Percentiles rank a stretch among this genome's conserved stretches.
Conservation (phyloP, 2,329 filamentous ascomycete genomes). For the Malbranchea cinnamomea region DNA sequence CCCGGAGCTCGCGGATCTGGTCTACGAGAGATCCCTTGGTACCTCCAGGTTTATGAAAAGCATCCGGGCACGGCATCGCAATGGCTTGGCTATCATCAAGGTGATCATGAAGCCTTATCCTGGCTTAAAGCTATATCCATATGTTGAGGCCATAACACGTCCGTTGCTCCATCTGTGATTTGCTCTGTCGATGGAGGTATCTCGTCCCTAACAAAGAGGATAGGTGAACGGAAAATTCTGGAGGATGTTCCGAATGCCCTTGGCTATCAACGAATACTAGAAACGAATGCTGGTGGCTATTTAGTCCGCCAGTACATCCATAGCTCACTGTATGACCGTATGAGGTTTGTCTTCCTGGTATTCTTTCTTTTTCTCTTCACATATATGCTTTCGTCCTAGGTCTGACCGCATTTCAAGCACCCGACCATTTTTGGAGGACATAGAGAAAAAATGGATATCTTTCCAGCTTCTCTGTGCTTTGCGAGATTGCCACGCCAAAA, state of each 20-base stretch:
- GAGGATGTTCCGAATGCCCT: constrained; percentile 81
- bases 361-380: background rate
- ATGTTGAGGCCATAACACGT: constrained; percentile 65
- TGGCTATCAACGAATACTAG: constrained; percentile 76
- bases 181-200: constrained; percentile 12
- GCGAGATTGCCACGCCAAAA: constrained; percentile 75
- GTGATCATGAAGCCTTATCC: constrained; percentile 86
- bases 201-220: constrained; percentile 1
- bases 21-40: constrained; percentile 84
- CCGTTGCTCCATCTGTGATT: constrained; percentile 20
- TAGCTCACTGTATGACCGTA: constrained; percentile 89
- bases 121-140: constrained; percentile 62
- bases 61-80: constrained; percentile 74
- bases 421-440: constrained; percentile 86
- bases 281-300: constrained; percentile 83
- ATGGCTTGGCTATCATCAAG: constrained; percentile 87
- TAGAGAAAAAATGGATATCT: constrained; percentile 97
- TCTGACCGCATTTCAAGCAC: too few relatives aligned
- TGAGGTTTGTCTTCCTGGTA: constrained; percentile 35
- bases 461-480: constrained; percentile 89
- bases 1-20: constrained; percentile 75
- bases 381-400: constrained; percentile 14
- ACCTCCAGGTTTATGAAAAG: constrained; percentile 94
- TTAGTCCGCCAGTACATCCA: constrained; percentile 90
- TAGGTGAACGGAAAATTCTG: constrained; percentile 66